Evolutionary conservation across 768 basidiomycete species (phyloP).

Genomic region (Russula brevipes): DNA sequence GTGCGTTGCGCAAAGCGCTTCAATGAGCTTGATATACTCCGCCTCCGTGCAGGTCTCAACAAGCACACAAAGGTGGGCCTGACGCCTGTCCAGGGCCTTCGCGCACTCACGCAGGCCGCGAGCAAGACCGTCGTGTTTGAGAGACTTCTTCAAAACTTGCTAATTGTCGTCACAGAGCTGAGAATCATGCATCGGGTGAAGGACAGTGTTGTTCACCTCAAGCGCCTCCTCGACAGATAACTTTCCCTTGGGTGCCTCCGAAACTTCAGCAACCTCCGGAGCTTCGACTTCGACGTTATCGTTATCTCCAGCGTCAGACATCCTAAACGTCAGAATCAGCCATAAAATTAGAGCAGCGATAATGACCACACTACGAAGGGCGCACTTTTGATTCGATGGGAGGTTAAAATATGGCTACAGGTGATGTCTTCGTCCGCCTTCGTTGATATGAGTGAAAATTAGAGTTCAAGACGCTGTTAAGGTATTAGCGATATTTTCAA

Average conservation of each 20-base stretch:
- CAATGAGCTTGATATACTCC: constrained; percentile 99
- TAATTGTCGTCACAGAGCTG: constrained; percentile 32
- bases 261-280: constrained; percentile 65
- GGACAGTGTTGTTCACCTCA: constrained; percentile 47
- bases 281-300: constrained; percentile 79
- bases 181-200: background rate
- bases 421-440: constrained; percentile 91
- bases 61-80: constrained; percentile 97
- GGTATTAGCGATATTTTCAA: constrained; percentile 36
- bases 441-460: constrained; percentile 78
- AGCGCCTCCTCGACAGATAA: constrained; percentile 93
- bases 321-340: constrained; percentile 39
- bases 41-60: constrained; percentile 99
- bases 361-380: background rate
- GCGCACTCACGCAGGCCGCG: constrained; percentile 96
- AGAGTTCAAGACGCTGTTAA: constrained; percentile 40
- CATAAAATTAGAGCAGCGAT: background rate
- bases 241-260: constrained; percentile 92
- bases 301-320: constrained; percentile 99
- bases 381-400: constrained; percentile 29
- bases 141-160: constrained; percentile 99
- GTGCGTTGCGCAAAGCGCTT: constrained; percentile 98
- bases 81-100: constrained; percentile 97
- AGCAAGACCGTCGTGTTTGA: constrained; percentile 97
- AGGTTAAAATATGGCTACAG: constrained; percentile 18